A percentile compares a stretch with the other conserved stretches of the same genome.
phyloP scores from a whole-genome alignment of 306 rosid genomes.

The Canavalia ensiformis region DNA sequence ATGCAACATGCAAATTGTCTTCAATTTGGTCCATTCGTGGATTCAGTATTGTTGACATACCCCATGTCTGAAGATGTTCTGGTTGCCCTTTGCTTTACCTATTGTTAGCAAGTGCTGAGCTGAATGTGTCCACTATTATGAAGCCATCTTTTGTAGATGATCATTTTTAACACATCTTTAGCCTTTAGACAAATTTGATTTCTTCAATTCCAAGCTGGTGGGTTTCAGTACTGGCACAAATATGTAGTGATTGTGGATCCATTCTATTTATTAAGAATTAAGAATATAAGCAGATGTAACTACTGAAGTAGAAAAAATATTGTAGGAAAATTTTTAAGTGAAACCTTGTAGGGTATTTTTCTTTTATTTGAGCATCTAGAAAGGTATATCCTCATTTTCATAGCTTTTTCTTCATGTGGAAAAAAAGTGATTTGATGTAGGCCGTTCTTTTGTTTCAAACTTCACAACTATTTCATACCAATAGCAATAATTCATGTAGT shows the following conservation, averaged over 20 bases:
- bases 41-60: neutral
- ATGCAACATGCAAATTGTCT: neutral
- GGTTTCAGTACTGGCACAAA: neutral
- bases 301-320: neutral
- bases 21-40: neutral
- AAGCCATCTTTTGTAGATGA: slow-evolving; percentile 5
- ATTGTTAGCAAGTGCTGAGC: neutral
- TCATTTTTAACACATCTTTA: neutral
- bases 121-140: neutral
- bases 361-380: neutral
- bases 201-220: slow-evolving; percentile 6
- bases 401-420: neutral
- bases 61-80: neutral
- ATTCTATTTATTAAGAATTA: neutral
- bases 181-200: neutral
- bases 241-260: slow-evolving; percentile 3
- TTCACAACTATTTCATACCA: neutral
- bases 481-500: neutral
- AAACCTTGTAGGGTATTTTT: neutral
- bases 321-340: neutral
- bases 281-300: neutral
- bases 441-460: neutral
- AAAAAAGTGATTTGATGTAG: neutral
- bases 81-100: neutral
- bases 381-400: neutral